A percentile compares a stretch with the other conserved stretches of the same genome.
phyloP scores from a whole-genome alignment of 345 rosid species.

The Moringa oleifera region DNA sequence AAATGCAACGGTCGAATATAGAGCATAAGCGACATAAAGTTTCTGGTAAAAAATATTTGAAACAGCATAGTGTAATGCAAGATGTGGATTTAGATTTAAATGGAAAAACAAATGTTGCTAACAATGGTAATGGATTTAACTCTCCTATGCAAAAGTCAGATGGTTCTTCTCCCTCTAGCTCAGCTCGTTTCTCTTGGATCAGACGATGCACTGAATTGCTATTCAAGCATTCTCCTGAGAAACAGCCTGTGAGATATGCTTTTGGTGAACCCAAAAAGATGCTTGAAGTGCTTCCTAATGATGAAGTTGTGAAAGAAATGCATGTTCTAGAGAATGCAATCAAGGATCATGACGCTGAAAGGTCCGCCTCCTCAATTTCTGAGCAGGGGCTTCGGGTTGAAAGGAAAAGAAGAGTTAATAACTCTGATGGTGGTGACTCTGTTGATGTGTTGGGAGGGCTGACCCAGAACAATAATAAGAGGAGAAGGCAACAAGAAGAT shows the following conservation, averaged over 20 bases:
- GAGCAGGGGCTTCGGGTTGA: slow-evolving; percentile 39
- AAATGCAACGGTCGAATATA: slow-evolving; percentile 56
- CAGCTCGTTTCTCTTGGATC: slow-evolving; percentile 76
- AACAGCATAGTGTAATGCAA: slow-evolving; percentile 30
- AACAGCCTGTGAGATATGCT: slow-evolving; percentile 21
- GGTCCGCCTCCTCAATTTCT: slow-evolving; percentile 25
- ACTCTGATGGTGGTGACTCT: slow-evolving; percentile 21
- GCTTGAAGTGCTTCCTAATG: slow-evolving; percentile 37
- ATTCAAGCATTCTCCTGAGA: slow-evolving; percentile 60
- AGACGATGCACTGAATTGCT: slow-evolving; percentile 57
- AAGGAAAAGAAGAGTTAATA: slow-evolving; percentile 48
- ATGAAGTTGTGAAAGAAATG: slow-evolving; percentile 16
- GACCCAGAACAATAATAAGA: slow-evolving; percentile 41
- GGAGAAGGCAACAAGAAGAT: slow-evolving; percentile 41
- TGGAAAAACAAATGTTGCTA: slow-evolving; percentile 22
- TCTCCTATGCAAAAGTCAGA: slow-evolving; percentile 31
- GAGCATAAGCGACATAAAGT: slow-evolving; percentile 54
- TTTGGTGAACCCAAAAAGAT: slow-evolving; percentile 45
- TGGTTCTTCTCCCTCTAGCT: slow-evolving; percentile 31
- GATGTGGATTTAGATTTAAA: slow-evolving; percentile 34
- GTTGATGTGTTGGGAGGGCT: slow-evolving; percentile 20
- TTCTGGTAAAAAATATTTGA: slow-evolving; percentile 38
- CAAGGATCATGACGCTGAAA: slow-evolving; percentile 19
- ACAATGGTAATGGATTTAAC: slow-evolving; percentile 34
- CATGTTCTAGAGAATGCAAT: slow-evolving; percentile 22